Evolutionary conservation across 495 filamentous ascomycete genomes (phyloP).

Genomic region (Astrocystis sublimbata): DNA sequence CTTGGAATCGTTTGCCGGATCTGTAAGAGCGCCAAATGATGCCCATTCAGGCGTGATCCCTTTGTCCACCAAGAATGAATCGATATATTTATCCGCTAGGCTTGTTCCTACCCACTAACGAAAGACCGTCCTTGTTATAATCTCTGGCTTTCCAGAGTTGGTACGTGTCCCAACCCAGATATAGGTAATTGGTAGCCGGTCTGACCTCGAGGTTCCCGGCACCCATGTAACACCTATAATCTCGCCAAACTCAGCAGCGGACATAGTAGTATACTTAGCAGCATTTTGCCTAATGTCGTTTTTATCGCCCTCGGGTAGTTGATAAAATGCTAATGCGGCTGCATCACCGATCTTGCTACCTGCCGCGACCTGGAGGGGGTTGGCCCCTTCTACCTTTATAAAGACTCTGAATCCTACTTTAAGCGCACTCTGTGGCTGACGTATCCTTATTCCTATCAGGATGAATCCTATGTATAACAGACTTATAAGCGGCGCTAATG

Average conservation of each 20-base stretch:
- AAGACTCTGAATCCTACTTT: conserved; percentile 2
- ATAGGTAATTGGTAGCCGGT: conserved; percentile 2
- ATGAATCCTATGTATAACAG: neutral
- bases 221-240: conserved; percentile 6
- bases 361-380: neutral
- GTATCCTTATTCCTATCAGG: neutral
- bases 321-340: neutral
- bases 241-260: neutral
- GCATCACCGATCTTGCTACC: neutral
- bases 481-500: neutral
- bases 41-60: neutral
- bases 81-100: neutral
- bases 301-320: neutral
- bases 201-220: neutral
- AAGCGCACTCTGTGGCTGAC: neutral
- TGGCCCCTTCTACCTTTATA: neutral
- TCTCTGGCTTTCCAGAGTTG: neutral
- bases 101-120: conserved; percentile 1
- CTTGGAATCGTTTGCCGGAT: neutral
- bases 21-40: neutral
- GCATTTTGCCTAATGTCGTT: conserved; percentile 1
- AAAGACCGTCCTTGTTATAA: conserved; percentile 5
- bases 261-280: neutral
- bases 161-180: neutral
- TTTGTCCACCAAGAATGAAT: neutral